Conservation (phyloP, 2,329 filamentous ascomycete genomes). For the Fusarium sp. region DNA sequence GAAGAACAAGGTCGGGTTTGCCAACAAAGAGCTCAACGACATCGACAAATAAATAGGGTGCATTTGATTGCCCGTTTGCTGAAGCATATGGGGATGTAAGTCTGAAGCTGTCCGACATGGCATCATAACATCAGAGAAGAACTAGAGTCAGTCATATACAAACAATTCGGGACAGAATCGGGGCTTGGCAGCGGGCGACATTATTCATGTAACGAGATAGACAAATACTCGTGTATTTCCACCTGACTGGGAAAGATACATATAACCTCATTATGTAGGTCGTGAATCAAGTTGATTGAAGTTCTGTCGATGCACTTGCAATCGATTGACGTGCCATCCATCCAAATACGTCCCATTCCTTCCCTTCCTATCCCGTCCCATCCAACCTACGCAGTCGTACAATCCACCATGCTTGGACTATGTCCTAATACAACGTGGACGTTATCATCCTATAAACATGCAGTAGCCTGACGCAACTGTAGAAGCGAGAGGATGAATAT, state of each 20-base stretch:
- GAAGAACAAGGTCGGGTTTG: constrained; percentile 55
- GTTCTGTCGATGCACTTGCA: constrained; percentile 26
- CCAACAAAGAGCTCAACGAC: constrained; percentile 54
- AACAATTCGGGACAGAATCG: constrained; percentile 1
- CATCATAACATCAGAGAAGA: constrained; percentile 16
- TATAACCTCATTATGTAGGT: constrained; percentile 26
- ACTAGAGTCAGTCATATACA: constrained; percentile 15
- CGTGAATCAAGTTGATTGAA: constrained; percentile 21
- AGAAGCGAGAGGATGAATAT: constrained; percentile 29
- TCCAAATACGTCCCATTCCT: constrained; percentile 17
- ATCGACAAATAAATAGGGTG: constrained; percentile 14
- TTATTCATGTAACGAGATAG: constrained; percentile 10
- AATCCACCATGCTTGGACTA: constrained; percentile 10
- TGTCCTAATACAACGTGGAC: constrained; percentile 8
- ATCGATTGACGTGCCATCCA: constrained; percentile 27
- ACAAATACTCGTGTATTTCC: constrained; percentile 30
- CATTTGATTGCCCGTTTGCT: background rate
- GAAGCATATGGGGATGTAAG: constrained; percentile 11
- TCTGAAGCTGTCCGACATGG: background rate
- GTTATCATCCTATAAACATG: constrained; percentile 21
- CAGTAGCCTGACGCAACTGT: constrained; percentile 19
- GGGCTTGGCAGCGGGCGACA: background rate
- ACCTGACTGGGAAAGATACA: constrained; percentile 35
- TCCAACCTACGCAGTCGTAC: constrained; percentile 11
- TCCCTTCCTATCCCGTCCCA: constrained; percentile 6